Conservation (phyloP, 306 rosid species). For the Sesbania bispinosa region DNA sequence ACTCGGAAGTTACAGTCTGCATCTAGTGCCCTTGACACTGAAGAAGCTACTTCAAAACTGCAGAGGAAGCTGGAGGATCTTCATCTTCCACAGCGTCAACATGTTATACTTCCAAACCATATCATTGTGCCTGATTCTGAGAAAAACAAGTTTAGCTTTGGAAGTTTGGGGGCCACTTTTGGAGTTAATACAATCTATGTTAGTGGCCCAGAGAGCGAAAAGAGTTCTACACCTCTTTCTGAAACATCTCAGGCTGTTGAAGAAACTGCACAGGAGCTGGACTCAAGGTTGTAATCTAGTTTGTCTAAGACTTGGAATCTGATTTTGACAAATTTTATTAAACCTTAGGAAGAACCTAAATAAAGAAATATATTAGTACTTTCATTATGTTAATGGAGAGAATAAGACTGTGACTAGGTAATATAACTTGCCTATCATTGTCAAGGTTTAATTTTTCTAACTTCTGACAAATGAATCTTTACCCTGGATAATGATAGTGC, state of each 20-base stretch:
- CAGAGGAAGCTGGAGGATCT: slow-evolving; percentile 74
- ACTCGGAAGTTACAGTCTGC: slow-evolving; percentile 42
- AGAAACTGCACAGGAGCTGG: slow-evolving; percentile 61
- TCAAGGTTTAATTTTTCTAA: not conserved
- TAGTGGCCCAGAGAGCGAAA: slow-evolving; percentile 57
- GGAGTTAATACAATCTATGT: slow-evolving; percentile 48
- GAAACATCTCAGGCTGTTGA: slow-evolving; percentile 70
- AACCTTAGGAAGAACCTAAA: slow-evolving; percentile 10
- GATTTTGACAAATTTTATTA: not conserved
- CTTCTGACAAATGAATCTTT: not conserved
- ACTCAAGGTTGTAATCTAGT: slow-evolving; percentile 59
- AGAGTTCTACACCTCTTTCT: slow-evolving; percentile 64
- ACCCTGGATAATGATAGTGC: not conserved
- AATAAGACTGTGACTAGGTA: not conserved
- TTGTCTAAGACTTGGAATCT: not conserved
- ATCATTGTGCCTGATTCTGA: slow-evolving; percentile 94
- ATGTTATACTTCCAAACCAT: slow-evolving; percentile 90
- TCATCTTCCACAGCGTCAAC: slow-evolving; percentile 67
- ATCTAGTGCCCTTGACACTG: slow-evolving; percentile 51
- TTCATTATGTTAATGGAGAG: not conserved
- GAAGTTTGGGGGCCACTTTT: slow-evolving; percentile 82
- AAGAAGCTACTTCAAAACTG: slow-evolving; percentile 61
- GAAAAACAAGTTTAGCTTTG: slow-evolving; percentile 84
- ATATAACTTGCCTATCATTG: slow-evolving; percentile 3
- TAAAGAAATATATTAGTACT: not conserved